Base-by-base conservation (phyloP, 208 protist species). In the Trichomonas vaginalis region DNA sequence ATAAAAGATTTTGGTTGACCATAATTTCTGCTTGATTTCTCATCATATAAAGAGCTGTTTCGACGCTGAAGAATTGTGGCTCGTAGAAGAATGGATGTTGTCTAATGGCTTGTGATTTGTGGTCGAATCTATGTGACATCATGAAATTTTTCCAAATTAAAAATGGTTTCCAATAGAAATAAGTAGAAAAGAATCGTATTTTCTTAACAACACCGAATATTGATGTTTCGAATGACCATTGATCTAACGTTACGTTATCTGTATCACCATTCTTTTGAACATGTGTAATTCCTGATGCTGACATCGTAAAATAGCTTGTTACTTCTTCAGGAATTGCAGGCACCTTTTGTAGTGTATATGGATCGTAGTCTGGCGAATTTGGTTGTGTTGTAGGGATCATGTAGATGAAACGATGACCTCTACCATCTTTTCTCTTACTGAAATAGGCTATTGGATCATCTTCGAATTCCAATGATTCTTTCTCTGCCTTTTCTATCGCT, bases 121-220 rank as follows among this genome's bases (percentile, higher is more conserved):
- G n/a, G n/a, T 32, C 56, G n/a, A 42, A 92, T 51, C 86, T 48
- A 48, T 92, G 86, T 48, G 15, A 35, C 86, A 92, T 92, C 46
- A 92, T 45, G 45, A 92, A 92, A 39, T 92, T 92, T 51, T 92
- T 92, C 86, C 86, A 92, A 17, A 92, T 92, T 35, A 23, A 27
- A 92, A 92, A 92, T 45, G 86, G 86, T 39, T 92, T 92, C 86
- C 86, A 92, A 92, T 92, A 92, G 45, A 92, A 92, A 51, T 48
- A 92, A 17, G 35, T 32, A 27, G 86, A 35, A 47, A 92, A 92
- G 10, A 92, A 39, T 92, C 46, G 48, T 32, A 92, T 35, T 39
- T 92, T 92, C 46, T 45, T 42, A 92, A 92, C 37, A 35, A 45
- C 46, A n/a, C 40, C 42, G 45, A 56, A 92, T 32, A 92, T 48